Evolutionary conservation across 768 basidiomycete genomes (phyloP), one percentile per base, ranked within the genome.

Genomic region (Suillus discolor): DNA sequence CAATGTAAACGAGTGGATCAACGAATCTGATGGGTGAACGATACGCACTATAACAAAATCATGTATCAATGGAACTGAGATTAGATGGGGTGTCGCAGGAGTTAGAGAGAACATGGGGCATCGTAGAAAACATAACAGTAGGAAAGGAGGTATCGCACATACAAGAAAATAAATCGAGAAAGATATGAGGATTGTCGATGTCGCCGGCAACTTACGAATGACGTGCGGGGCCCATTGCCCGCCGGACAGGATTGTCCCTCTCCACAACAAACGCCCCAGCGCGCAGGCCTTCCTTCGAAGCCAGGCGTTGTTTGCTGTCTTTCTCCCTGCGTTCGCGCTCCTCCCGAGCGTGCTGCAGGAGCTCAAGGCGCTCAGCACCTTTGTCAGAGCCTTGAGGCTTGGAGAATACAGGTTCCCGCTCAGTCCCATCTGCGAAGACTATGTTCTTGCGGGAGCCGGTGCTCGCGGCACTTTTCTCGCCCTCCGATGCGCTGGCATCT

Each of bases 201-300:
- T 36, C 18, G 54, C 54, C 34, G 34, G 34, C 20, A 61, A 61
- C 31, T 34, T 59, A 62, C 6, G 61, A 36, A 47, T 25, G 20
- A 13, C 61, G 61, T n/a, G 20, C 36, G 20, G 75, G 77, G 6
- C 75, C 77, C 67, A 77, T 67, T n/a, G 75, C 75, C 20, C 75
- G 63, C 36, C 75, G 72, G 18, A 65, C 68, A 31, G 75, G 77
- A 42, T 74, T 72, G 38, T 77, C 77, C 49, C 71, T 70, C 39
- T 78, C 75, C 0, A 67, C 15, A 36, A 70, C 60, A 38, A 77
- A 55, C 23, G 75, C 77, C 5, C 75, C 75, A 1, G 77, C 73
- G 2, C 75, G 77, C 0, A 77, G 70, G 20, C 77, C 77, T 28
- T 77, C 71, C 44, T 54, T 70, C 41, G 66, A 39, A 28, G 67